Conservation (phyloP, 2,329 filamentous ascomycete species). For the Didymella pomorum region DNA sequence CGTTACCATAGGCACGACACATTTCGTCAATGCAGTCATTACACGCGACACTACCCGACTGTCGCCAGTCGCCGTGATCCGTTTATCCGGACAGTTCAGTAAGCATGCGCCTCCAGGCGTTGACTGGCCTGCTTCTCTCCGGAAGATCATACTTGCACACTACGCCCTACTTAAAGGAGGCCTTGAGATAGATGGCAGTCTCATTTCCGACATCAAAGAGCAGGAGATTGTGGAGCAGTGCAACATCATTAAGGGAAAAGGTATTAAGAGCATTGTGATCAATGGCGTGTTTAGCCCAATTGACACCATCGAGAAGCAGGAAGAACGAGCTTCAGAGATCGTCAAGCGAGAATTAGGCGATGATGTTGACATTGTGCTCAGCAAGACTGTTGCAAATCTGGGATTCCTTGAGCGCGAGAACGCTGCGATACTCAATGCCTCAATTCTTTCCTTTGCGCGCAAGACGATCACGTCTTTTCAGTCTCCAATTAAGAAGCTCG, state of each 20-base stretch:
- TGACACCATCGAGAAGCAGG: constrained; percentile 62
- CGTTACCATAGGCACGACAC: constrained; percentile 61
- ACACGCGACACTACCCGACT: constrained; percentile 60
- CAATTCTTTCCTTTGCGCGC: constrained; percentile 57
- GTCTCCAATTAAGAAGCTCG: constrained; percentile 55
- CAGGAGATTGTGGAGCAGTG: constrained; percentile 56
- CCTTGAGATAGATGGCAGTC: constrained; percentile 59
- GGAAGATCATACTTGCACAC: constrained; percentile 57
- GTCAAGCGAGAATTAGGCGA: constrained; percentile 57
- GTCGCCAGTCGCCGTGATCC: constrained; percentile 61
- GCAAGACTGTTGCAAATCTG: constrained; percentile 60
- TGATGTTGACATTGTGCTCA: constrained; percentile 59
- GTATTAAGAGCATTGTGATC: constrained; percentile 60
- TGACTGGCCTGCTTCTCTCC: constrained; percentile 58
- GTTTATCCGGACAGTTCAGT: constrained; percentile 59
- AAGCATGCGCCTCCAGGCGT: constrained; percentile 60
- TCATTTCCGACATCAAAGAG: constrained; percentile 54
- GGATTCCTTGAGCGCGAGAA: constrained; percentile 62
- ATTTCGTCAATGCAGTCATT: constrained; percentile 62
- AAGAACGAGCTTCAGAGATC: constrained; percentile 59
- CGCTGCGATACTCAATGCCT: constrained; percentile 60
- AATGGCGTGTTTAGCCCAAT: constrained; percentile 67
- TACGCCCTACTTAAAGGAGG: constrained; percentile 59
- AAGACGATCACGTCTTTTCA: constrained; percentile 57
- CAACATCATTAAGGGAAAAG: constrained; percentile 54